A percentile compares a stretch with the other conserved stretches of the same genome.
Evolutionary conservation across 495 filamentous ascomycete genomes (phyloP).

Genomic region (Xylaria bambusicola): DNA sequence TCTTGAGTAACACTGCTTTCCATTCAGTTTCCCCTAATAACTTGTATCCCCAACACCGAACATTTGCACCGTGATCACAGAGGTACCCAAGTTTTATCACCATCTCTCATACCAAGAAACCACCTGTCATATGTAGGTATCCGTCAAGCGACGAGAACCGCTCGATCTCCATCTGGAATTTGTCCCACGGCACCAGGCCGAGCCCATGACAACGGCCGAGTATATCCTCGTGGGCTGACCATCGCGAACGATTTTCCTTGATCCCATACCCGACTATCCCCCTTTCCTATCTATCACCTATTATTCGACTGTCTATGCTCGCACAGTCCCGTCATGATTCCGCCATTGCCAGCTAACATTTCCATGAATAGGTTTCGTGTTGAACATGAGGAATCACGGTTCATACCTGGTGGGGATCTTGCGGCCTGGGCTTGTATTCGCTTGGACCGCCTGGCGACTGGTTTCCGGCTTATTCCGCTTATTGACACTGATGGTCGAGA

Average conservation of each 20-base stretch:
- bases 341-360: constrained; percentile 17
- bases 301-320: not conserved
- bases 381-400: constrained; percentile 61
- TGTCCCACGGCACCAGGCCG: constrained; percentile 13
- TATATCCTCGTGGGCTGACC: not conserved
- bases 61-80: constrained; percentile 16
- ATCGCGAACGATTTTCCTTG: too few relatives aligned
- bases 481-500: constrained; percentile 62
- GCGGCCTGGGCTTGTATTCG: constrained; percentile 88
- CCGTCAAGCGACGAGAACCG: constrained; percentile 23
- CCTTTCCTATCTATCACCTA: not conserved
- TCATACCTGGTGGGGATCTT: constrained; percentile 54
- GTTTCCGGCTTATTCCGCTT: constrained; percentile 75
- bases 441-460: constrained; percentile 75
- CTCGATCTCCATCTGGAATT: not conserved
- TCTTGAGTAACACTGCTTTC: constrained; percentile 5
- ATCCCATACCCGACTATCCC: not conserved
- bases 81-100: not conserved
- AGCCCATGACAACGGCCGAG: not conserved
- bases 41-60: constrained; percentile 21
- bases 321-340: not conserved
- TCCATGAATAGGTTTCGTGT: constrained; percentile 68
- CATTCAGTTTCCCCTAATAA: constrained; percentile 15
- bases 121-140: constrained; percentile 26
- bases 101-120: constrained; percentile 6